A percentile compares a stretch with the other conserved stretches of the same genome.
These are phyloP conservation scores for Cytospora piceae DNA, from an alignment of 2,329 filamentous ascomycete genomes.

Conservation along the genomic window DNA sequence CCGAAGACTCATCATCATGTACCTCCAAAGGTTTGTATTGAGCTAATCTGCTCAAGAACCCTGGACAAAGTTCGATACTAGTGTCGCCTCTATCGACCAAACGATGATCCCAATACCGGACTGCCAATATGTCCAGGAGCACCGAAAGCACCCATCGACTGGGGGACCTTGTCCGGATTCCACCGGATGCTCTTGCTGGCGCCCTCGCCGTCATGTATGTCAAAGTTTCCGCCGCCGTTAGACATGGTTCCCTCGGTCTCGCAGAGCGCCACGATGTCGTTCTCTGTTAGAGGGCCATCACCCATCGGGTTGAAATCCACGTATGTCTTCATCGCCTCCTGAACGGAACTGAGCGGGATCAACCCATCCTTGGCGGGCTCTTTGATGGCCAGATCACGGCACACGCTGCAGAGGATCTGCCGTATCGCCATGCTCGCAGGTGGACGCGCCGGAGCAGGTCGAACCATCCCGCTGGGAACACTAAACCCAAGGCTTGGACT, in stretches of 20 bases:
- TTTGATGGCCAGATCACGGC: conserved; percentile 58
- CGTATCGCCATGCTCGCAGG: conserved; percentile 72
- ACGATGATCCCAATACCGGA: conserved; percentile 55
- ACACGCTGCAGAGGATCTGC: conserved; percentile 76
- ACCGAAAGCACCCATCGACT: conserved; percentile 50
- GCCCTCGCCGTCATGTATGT: conserved; percentile 59
- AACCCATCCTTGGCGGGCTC: conserved; percentile 61
- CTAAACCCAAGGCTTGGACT: conserved; percentile 38
- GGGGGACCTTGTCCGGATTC: conserved; percentile 45
- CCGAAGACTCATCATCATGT: not conserved
- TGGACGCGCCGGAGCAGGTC: conserved; percentile 48
- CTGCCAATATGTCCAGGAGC: conserved; percentile 73
- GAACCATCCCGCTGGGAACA: conserved; percentile 41
- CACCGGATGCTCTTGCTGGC: conserved; percentile 55
- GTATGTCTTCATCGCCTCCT: conserved; percentile 64
- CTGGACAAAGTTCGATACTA: not conserved
- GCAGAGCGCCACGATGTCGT: conserved; percentile 80
- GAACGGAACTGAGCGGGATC: conserved; percentile 58
- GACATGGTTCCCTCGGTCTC: conserved; percentile 85
- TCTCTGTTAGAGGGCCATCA: conserved; percentile 49
- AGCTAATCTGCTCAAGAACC: conserved; percentile 3
- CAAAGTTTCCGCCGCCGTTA: conserved; percentile 91
- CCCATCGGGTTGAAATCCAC: conserved; percentile 56
- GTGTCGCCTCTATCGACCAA: conserved; percentile 32
- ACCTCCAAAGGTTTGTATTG: conserved; percentile 7